Evolutionary conservation across 805 yeast species (phyloP), one percentile per base, ranked within the genome.

Genomic region (Saturnispora besseyi): DNA sequence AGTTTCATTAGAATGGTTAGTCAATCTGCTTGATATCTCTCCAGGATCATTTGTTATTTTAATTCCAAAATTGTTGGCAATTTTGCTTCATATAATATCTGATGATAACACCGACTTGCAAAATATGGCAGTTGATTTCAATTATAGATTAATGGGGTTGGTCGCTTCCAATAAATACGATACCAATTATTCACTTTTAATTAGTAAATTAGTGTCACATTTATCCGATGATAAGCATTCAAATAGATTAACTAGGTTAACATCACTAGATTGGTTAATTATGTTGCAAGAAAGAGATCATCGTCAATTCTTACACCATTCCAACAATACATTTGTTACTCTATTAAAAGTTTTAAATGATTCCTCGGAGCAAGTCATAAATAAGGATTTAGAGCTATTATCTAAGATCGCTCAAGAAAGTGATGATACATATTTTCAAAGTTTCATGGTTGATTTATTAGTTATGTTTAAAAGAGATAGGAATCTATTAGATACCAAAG

Each of bases 241-340:
- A 5, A 49, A 47, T 24, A 45, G 38, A 38, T 79, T 82, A 29
- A 85, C 96, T 0, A 75, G 93, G 51, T 74, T 88, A 32, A 87
- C 95, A 0, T 82, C 93, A 24, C 69, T 93, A 33, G 96, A 90
- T 55, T 93, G 99, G 99, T 71, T 93, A 31, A 79, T 81, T 13
- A 79, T 87, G 75, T 72, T 93, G 38, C 91, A 89, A 60, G 74
- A 78, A 28, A 82, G 82, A 56, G 82, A 83, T 21, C 84, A 85
- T 2, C 66, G 70, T 37, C 74, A 77, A 52, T 71, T 82, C 33
- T 62, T 81, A 37, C 76, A 75, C 41, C 77, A 75, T 49, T 70
- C 74, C 51, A 84, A 79, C 47, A 78, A 78, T 51, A 84, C 88
- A 41, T 82, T 89, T 58, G 80, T 86, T 11, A 87, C 89, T 0